These are phyloP conservation scores for Pythium pyrilobum DNA, from an alignment of 352 stramenopile genomes.

Conservation along the genomic window DNA sequence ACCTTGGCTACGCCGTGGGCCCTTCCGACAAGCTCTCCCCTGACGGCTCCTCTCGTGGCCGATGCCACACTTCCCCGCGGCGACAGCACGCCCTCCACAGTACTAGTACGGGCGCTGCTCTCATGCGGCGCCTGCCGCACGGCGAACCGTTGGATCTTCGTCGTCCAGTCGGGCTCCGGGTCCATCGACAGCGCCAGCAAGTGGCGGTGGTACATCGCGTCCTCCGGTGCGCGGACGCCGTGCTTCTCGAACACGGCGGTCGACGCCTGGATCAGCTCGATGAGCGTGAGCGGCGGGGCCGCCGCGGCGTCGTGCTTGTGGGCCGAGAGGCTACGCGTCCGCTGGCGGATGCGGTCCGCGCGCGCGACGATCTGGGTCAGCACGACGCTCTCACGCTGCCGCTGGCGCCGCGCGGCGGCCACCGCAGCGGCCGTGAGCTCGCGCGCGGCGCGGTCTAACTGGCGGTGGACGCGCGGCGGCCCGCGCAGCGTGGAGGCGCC, in stretches of 20 bases:
- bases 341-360: slow-evolving; percentile 23
- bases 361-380: slow-evolving; percentile 42
- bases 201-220: slow-evolving; percentile 50
- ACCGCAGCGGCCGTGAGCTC: neutral
- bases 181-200: slow-evolving; percentile 53
- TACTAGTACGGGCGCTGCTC: slow-evolving; percentile 17
- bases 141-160: slow-evolving; percentile 41
- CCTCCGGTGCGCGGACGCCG: slow-evolving; percentile 31
- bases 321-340: neutral
- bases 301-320: neutral
- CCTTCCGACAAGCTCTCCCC: too few relatives aligned
- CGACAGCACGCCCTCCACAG: neutral
- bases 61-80: neutral
- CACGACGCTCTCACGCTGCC: slow-evolving; percentile 21
- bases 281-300: slow-evolving; percentile 34
- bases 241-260: slow-evolving; percentile 46
- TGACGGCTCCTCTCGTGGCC: too few relatives aligned
- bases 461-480: neutral
- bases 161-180: slow-evolving; percentile 48
- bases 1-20: too few relatives aligned
- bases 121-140: neutral
- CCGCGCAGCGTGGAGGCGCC: neutral
- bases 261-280: slow-evolving; percentile 61
- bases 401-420: slow-evolving; percentile 6
- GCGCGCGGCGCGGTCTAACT: neutral